Evolutionary conservation across 805 yeast genomes (phyloP).

Genomic region (Wickerhamiella sorbophila): DNA sequence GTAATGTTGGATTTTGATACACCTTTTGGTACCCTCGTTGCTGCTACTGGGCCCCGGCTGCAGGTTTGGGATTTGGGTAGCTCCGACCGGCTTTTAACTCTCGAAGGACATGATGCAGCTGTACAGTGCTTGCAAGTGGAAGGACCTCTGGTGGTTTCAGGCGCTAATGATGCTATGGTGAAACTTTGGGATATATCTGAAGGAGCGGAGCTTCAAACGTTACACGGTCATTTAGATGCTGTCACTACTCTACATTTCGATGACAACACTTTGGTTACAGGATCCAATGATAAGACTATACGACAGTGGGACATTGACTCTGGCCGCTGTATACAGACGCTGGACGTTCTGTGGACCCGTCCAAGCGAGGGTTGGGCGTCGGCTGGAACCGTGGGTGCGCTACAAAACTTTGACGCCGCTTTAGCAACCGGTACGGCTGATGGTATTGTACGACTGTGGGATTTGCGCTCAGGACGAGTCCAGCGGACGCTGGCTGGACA

Average conservation of each 20-base stretch:
- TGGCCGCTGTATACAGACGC: slow-evolving; percentile 54
- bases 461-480: slow-evolving; percentile 48
- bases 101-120: slow-evolving; percentile 48
- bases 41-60: slow-evolving; percentile 66
- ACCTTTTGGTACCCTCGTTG: slow-evolving; percentile 63
- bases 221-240: slow-evolving; percentile 7
- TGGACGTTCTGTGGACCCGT: slow-evolving; percentile 54
- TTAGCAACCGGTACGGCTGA: slow-evolving; percentile 68
- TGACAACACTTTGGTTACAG: slow-evolving; percentile 37
- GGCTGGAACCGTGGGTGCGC: slow-evolving; percentile 39
- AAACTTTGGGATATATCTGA: slow-evolving; percentile 43
- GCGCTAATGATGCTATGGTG: slow-evolving; percentile 49
- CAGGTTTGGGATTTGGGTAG: slow-evolving; percentile 71
- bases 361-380: slow-evolving; percentile 12
- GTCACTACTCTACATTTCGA: slow-evolving; percentile 8
- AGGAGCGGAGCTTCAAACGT: slow-evolving; percentile 7
- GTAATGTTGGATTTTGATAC: slow-evolving; percentile 52
- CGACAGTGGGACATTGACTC: slow-evolving; percentile 61
- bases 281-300: slow-evolving; percentile 56
- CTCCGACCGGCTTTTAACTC: slow-evolving; percentile 34
- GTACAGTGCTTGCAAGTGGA: slow-evolving; percentile 48
- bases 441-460: slow-evolving; percentile 66
- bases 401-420: slow-evolving; percentile 63
- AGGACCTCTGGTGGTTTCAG: slow-evolving; percentile 36
- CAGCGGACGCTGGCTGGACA: slow-evolving; percentile 34